phyloP scores from a whole-genome alignment of 2,329 filamentous ascomycete species.

The Fusarium verrucosum region DNA sequence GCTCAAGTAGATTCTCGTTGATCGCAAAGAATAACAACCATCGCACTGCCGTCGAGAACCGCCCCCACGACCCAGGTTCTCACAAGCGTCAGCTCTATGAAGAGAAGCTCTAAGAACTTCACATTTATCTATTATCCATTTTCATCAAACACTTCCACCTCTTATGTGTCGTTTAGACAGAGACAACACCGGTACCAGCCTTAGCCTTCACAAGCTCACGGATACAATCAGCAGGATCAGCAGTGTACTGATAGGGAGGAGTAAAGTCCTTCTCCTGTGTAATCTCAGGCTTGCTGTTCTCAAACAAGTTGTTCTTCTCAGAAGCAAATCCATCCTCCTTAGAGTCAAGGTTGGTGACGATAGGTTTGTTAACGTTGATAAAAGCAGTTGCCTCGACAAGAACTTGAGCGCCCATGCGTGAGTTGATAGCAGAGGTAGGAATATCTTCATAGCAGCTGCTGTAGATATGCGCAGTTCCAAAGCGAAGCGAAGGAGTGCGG shows the following conservation, averaged over 20 bases:
- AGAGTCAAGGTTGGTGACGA: conserved; percentile 56
- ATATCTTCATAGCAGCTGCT: conserved; percentile 62
- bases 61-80: no score
- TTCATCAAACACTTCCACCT: not conserved
- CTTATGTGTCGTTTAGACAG: not conserved
- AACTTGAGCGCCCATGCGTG: conserved; percentile 61
- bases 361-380: conserved; percentile 53
- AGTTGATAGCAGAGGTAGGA: conserved; percentile 60
- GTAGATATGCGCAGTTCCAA: conserved; percentile 67
- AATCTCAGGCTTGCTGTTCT: conserved; percentile 47
- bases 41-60: no score
- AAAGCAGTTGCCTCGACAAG: conserved; percentile 63
- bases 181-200: conserved; percentile 38
- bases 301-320: conserved; percentile 57
- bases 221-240: conserved; percentile 35
- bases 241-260: conserved; percentile 50
- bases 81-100: no score
- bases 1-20: no score
- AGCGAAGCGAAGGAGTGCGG: conserved; percentile 60
- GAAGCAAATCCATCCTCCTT: conserved; percentile 56
- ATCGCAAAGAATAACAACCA: no score
- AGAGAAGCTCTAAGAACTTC: no score
- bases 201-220: conserved; percentile 41
- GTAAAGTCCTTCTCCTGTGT: conserved; percentile 48
- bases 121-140: not conserved